These are phyloP conservation scores for Haberlea rhodopensis DNA, from an alignment of 257 asterid species.

Conservation along the genomic window DNA sequence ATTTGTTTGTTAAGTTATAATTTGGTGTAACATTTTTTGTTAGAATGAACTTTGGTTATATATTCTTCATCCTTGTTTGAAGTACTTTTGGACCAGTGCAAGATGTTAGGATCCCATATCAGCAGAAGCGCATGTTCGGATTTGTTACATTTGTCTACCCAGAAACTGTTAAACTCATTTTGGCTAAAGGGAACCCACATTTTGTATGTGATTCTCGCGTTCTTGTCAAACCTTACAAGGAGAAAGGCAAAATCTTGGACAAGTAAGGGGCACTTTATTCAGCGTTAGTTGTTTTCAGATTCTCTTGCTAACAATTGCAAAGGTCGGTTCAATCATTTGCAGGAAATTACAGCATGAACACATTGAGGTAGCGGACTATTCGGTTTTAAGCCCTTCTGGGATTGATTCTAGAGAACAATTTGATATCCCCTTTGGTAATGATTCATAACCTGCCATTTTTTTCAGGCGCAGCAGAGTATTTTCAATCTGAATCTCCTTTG, in stretches of 20 bases:
- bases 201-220: conserved; percentile 91
- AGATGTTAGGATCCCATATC: conserved; percentile 92
- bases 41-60: conserved; percentile 12
- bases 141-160: conserved; percentile 78
- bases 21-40: not conserved
- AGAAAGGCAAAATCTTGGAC: conserved; percentile 80
- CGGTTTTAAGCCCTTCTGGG: conserved; percentile 64
- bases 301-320: conserved; percentile 3
- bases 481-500: not conserved
- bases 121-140: conserved; percentile 93
- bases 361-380: conserved; percentile 60
- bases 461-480: not conserved
- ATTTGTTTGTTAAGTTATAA: not conserved
- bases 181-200: conserved; percentile 94
- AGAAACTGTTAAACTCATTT: conserved; percentile 77
- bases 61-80: conserved; percentile 20
- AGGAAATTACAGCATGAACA: conserved; percentile 69
- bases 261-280: conserved; percentile 38
- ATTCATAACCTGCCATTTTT: conserved; percentile 1
- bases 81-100: conserved; percentile 89
- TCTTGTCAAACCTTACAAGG: conserved; percentile 93
- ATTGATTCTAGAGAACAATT: conserved; percentile 63
- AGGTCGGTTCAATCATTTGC: conserved; percentile 8
- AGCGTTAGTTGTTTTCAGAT: not conserved
- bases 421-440: conserved; percentile 73